Evolutionary conservation across 495 filamentous ascomycete species (phyloP), one percentile per base, ranked within the genome.

Genomic region (Penicillium crystallinum): DNA sequence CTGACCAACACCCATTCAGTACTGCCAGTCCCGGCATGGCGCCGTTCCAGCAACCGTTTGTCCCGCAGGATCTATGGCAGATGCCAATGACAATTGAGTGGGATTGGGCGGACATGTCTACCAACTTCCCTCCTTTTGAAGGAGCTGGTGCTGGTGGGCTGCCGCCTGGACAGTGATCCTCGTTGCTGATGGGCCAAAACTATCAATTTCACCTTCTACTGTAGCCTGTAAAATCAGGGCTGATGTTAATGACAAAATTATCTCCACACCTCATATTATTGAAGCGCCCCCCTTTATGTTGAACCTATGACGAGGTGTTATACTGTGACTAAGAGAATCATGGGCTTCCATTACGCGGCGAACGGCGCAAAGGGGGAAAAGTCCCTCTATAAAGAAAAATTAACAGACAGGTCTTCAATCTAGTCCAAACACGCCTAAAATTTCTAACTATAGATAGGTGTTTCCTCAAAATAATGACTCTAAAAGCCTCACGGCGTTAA

Each of bases 1-100:
- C 74, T 6, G 78, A 82, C 33, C 67, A 68, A 65, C 53, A 53
- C 42, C 51, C 59, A 55, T 54, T 70, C 65, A 34, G 72, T 52
- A 14, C 63, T 64, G 33, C 60, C 68, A 59, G 59, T 68, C 56
- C 80, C 2, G 63, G 67, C n/a, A 68, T 77, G 53, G 66, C 64
- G 36, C 70, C 73, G 19, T 91, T 90, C 64, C 90, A 96, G 63
- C 90, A 96, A 56, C 91, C 91, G 1, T 90, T 96, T 61, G 86
- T 97, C 38, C 93, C 93, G n/a, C 90, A 92, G 59, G 95, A 97
- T 75, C 71, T 98, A 45, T 98, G 91, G 88, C 87, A 90, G 67
- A 86, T 96, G 82, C 88, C 91, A 9, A 95, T 96, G 85, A 93
- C 89, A 12, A 80, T 97, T 18, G 95, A 97, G 63, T 98, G 95